Evolutionary conservation across 352 stramenopile species (phyloP).

Genomic region (Phytophthora megakarya): DNA sequence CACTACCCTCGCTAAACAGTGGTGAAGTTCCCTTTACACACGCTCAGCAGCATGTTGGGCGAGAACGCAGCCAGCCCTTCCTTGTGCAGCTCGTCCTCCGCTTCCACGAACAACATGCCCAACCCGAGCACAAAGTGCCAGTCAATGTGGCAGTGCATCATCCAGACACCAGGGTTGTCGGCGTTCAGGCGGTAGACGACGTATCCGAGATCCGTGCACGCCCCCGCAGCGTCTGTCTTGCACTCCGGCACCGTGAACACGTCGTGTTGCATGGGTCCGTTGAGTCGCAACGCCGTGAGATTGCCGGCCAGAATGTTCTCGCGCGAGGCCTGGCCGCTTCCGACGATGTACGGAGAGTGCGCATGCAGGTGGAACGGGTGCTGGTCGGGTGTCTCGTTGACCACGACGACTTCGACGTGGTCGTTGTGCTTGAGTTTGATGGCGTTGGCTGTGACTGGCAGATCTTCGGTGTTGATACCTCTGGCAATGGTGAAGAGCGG

Average conservation of each 20-base stretch:
- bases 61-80: slow-evolving; percentile 40
- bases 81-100: slow-evolving; percentile 34
- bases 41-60: slow-evolving; percentile 39
- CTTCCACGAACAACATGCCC: slow-evolving; percentile 51
- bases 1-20: slow-evolving; percentile 20
- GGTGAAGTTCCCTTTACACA: slow-evolving; percentile 42
- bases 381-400: slow-evolving; percentile 47
- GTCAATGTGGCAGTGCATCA: slow-evolving; percentile 62
- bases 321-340: slow-evolving; percentile 30
- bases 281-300: slow-evolving; percentile 32
- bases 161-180: slow-evolving; percentile 52
- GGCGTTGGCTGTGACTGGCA: slow-evolving; percentile 39
- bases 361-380: slow-evolving; percentile 55
- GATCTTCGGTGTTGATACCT: slow-evolving; percentile 31
- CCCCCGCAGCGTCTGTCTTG: slow-evolving; percentile 23
- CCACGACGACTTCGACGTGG: slow-evolving; percentile 47
- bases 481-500: slow-evolving; percentile 43
- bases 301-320: slow-evolving; percentile 29
- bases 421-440: slow-evolving; percentile 32
- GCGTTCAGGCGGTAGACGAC: slow-evolving; percentile 45
- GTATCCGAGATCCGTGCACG: slow-evolving; percentile 44
- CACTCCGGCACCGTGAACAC: slow-evolving; percentile 48
- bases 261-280: slow-evolving; percentile 41
- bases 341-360: slow-evolving; percentile 45
- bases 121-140: slow-evolving; percentile 50